A percentile compares a stretch with the other conserved stretches of the same genome.
These are phyloP conservation scores for Neofusicoccum umdonicola DNA, from an alignment of 2,329 filamentous ascomycete genomes.

Conservation along the genomic window DNA sequence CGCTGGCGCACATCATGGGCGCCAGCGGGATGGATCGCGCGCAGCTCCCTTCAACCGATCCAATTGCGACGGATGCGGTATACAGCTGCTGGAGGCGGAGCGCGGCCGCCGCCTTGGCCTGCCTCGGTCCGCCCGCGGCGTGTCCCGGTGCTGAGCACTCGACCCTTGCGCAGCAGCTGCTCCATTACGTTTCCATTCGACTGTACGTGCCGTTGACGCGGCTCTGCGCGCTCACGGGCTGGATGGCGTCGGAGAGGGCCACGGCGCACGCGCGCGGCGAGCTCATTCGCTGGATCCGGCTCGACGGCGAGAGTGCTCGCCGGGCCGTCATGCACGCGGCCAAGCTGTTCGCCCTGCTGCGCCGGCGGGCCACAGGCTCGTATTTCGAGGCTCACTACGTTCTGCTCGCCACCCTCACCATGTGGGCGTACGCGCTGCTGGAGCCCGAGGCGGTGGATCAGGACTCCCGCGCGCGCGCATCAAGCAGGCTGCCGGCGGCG, in stretches of 20 bases:
- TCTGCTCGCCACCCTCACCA: neutral
- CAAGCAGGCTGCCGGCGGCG: neutral
- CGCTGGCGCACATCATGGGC: neutral
- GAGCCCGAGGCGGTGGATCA: neutral
- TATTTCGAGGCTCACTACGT: neutral
- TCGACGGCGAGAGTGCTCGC: neutral
- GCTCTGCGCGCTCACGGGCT: neutral
- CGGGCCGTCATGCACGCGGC: constrained; percentile 7
- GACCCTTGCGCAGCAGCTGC: neutral
- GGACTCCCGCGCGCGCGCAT: neutral
- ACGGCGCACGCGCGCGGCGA: neutral
- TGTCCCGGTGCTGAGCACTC: neutral
- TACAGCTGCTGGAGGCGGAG: neutral
- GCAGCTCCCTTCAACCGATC: constrained; percentile 1
- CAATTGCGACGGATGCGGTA: neutral
- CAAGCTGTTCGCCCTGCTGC: neutral
- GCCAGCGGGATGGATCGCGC: neutral
- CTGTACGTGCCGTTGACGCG: neutral
- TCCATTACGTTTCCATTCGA: constrained; percentile 1
- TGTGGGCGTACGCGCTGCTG: neutral
- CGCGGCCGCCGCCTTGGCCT: neutral
- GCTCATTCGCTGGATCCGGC: neutral
- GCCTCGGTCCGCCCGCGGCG: neutral
- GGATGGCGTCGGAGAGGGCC: neutral
- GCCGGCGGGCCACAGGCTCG: neutral